Evolutionary conservation across 1,284 basidiomycete genomes (phyloP).

Genomic region (Trichosporon asahii): DNA sequence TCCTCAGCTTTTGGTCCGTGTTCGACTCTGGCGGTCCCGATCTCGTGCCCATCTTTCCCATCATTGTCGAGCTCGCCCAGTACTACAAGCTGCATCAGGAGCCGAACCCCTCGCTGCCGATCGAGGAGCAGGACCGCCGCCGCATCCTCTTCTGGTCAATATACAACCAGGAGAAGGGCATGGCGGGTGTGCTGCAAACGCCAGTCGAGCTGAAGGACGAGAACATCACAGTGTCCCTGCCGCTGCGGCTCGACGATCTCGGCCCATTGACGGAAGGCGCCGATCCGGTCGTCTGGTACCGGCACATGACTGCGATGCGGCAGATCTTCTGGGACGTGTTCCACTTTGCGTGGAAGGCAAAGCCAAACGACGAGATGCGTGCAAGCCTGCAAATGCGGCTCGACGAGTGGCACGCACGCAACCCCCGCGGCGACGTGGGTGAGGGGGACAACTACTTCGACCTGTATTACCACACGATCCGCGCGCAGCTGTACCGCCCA

Average conservation of each 20-base stretch:
- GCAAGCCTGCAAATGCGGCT: slow-evolving; percentile 1
- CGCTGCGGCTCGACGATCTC: slow-evolving; percentile 8
- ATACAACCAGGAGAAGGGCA: slow-evolving; percentile 4
- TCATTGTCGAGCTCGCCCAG: not conserved
- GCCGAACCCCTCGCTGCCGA: not conserved
- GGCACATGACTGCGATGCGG: slow-evolving; percentile 13
- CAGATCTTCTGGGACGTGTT: slow-evolving; percentile 6
- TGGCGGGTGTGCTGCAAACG: not conserved
- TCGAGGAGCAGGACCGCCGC: slow-evolving; percentile 13
- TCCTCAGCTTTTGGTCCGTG: slow-evolving; percentile 12
- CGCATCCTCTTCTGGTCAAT: slow-evolving; percentile 14
- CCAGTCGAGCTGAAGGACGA: slow-evolving; percentile 5
- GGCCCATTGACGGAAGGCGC: slow-evolving; percentile 1
- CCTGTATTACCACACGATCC: slow-evolving; percentile 17
- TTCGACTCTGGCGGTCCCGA: slow-evolving; percentile 17
- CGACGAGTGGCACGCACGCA: slow-evolving; percentile 16
- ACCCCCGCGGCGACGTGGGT: too few species aligned
- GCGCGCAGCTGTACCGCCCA: slow-evolving; percentile 14
- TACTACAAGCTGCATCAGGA: slow-evolving; percentile 11
- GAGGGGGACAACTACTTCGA: slow-evolving; percentile 12
- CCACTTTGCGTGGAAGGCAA: not conserved
- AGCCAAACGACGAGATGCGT: not conserved
- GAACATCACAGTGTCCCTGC: slow-evolving; percentile 11
- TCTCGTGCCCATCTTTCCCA: not conserved
- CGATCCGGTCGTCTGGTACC: slow-evolving; percentile 7